Percentiles rank a stretch among this genome's conserved stretches.
These are phyloP conservation scores for Fusarium marasasianum DNA, from an alignment of 2,329 filamentous ascomycete species.

Conservation along the genomic window DNA sequence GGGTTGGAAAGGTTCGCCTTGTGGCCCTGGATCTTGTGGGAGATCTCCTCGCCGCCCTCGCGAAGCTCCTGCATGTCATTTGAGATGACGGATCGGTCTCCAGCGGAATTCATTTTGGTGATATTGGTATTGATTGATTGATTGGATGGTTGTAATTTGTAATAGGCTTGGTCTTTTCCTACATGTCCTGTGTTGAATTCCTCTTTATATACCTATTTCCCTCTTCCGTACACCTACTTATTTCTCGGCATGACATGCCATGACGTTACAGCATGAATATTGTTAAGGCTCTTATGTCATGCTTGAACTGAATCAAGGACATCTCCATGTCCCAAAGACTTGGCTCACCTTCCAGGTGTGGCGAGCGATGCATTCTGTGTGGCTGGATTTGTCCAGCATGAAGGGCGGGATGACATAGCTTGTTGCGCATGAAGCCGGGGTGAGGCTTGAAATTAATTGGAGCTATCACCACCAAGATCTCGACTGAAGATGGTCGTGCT, in stretches of 20 bases:
- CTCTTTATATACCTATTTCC: slow-evolving; percentile 6
- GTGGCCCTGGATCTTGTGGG: slow-evolving; percentile 50
- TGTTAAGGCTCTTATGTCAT: slow-evolving; percentile 30
- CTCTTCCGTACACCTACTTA: not conserved
- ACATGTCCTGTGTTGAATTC: not conserved
- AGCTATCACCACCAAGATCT: not conserved
- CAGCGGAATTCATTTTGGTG: slow-evolving; percentile 44
- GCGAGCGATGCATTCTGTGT: slow-evolving; percentile 10
- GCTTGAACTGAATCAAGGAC: slow-evolving; percentile 11
- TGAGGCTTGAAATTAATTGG: not conserved
- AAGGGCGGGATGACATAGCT: slow-evolving; percentile 20
- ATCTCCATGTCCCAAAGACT: not conserved
- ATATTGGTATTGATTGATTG: not conserved
- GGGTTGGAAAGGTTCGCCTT: slow-evolving; percentile 60
- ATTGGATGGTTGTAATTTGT: not conserved
- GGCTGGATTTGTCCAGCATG: slow-evolving; percentile 5
- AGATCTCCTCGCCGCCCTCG: slow-evolving; percentile 41
- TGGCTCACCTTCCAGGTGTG: slow-evolving; percentile 3
- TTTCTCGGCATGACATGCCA: slow-evolving; percentile 1
- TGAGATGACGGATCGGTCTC: slow-evolving; percentile 52
- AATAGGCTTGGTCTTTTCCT: not conserved
- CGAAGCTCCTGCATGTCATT: slow-evolving; percentile 54
- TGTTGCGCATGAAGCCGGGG: not conserved
- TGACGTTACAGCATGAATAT: slow-evolving; percentile 21
- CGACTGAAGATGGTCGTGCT: not conserved